Evolutionary conservation across 805 yeast genomes (phyloP), one percentile per base, ranked within the genome.

Genomic region (Candida suzukii): DNA sequence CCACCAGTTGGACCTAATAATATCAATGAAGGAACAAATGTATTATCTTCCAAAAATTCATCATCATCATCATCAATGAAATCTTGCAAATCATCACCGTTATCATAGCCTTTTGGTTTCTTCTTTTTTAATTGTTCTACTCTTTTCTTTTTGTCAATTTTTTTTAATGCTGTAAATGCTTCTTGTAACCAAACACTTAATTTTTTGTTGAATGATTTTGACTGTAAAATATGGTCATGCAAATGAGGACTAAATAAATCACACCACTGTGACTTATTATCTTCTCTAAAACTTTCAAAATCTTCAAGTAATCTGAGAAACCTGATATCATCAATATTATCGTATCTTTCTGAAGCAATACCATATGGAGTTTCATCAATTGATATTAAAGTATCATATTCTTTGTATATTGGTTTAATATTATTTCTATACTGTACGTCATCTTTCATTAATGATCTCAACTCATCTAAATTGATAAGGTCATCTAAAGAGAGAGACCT

Each of bases 1-100:
- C 76, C 68, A 0, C 95, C 95, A 0, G 69, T 55, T 0, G 80
- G 76, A 0, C 99, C 99, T 42, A 71, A 66, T 3, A 87, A 51
- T 12, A 86, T 74, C 55, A 83, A 60, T 3, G 84, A 54, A 0
- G 93, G 91, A 1, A 78, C 73, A 53, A 72, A 79, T 0, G 60
- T 46, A n/a, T 50, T 70, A 25, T 64, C 68, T 7, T 58, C 64
- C 2, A 63, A 57, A 11, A 52, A 58, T 2, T 49, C 52, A 12
- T 46, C 58, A 4, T 39, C 46, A 29, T 46, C 50, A 26, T 43
- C 41, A 8, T 70, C 72, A 8, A 73, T 59, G 41, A 73, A 74
- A 13, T 53, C 64, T 39, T 58, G 62, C 45, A 61, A 22, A 11
- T 49, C 53, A n/a, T 48, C 30, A 4, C 37, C 36, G 16, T 53